Percentiles rank a stretch among this genome's conserved stretches.
Conservation (phyloP, 352 stramenopile species). For the Phytophthora ramorum region DNA sequence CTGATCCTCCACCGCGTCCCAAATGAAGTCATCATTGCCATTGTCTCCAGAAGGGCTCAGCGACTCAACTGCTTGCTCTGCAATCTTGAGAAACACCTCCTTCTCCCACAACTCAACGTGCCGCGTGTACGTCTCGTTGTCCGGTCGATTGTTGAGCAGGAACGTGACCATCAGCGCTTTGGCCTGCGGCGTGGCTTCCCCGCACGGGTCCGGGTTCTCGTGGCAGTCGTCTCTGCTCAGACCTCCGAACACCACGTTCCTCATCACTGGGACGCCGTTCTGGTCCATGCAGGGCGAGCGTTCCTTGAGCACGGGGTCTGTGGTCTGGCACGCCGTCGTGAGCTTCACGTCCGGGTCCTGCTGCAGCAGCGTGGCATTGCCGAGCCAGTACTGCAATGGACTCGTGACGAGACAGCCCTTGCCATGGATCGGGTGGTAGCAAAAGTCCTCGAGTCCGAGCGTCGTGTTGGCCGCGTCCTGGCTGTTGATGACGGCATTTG, state of each 20-base stretch:
- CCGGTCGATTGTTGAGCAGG: constrained; percentile 78
- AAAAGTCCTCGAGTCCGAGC: constrained; percentile 73
- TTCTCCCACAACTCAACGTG: constrained; percentile 83
- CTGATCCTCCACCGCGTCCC: constrained; percentile 31
- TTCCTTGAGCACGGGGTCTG: constrained; percentile 54
- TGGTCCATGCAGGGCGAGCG: constrained; percentile 87
- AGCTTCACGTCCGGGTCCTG: constrained; percentile 86
- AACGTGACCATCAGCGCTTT: constrained; percentile 90
- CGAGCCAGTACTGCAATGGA: constrained; percentile 83
- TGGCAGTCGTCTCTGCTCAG: constrained; percentile 69
- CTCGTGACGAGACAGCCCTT: constrained; percentile 87
- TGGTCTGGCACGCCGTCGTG: constrained; percentile 89
- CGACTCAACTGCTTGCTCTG: constrained; percentile 32
- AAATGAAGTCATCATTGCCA: constrained; percentile 23
- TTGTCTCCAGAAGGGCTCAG: constrained; percentile 22
- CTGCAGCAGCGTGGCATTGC: constrained; percentile 60
- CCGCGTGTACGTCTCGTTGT: constrained; percentile 81
- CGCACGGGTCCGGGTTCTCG: constrained; percentile 85
- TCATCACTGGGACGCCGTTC: constrained; percentile 91
- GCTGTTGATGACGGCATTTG: constrained; percentile 32
- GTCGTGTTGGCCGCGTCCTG: constrained; percentile 36
- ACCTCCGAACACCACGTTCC: constrained; percentile 88
- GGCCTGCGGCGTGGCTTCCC: constrained; percentile 74
- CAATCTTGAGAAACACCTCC: constrained; percentile 70
- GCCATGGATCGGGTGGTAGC: constrained; percentile 76